Evolutionary conservation across 202 grass and related monocot genomes (phyloP).

Genomic region (Elaeis oleifera): DNA sequence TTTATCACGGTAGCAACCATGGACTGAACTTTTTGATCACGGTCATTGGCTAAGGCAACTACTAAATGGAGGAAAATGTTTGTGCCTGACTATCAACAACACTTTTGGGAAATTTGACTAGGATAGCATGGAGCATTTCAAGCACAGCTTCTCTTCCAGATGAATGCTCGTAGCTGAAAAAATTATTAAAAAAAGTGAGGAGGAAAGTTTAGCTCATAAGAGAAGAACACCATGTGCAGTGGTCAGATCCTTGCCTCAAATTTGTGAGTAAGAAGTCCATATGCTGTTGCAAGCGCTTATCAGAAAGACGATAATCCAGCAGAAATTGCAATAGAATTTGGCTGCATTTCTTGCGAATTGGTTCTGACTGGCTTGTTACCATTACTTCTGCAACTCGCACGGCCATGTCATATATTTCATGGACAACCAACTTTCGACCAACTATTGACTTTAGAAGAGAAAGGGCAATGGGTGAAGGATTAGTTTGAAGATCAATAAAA

Average conservation of each 20-base stretch:
- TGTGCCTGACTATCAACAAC: slow-evolving; percentile 77
- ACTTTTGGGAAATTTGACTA: slow-evolving; percentile 86
- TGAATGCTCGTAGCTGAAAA: slow-evolving; percentile 72
- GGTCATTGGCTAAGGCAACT: slow-evolving; percentile 68
- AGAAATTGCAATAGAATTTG: slow-evolving; percentile 87
- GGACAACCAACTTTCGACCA: slow-evolving; percentile 61
- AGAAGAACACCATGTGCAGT: slow-evolving; percentile 9
- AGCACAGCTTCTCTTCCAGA: slow-evolving; percentile 90
- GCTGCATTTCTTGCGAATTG: slow-evolving; percentile 68
- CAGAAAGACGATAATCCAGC: slow-evolving; percentile 71
- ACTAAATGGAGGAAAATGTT: slow-evolving; percentile 81
- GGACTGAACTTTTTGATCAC: slow-evolving; percentile 51
- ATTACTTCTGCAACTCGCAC: slow-evolving; percentile 79
- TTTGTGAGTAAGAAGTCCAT: slow-evolving; percentile 89
- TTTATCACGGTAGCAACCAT: slow-evolving; percentile 62
- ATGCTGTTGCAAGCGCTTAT: slow-evolving; percentile 86
- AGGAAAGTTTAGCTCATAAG: slow-evolving; percentile 1
- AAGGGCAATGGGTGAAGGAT: slow-evolving; percentile 70
- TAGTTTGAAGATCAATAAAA: slow-evolving; percentile 89
- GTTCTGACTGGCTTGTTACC: slow-evolving; percentile 71
- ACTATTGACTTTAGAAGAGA: slow-evolving; percentile 88
- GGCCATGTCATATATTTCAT: slow-evolving; percentile 92
- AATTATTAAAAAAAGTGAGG: slow-evolving; percentile 16
- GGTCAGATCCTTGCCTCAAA: slow-evolving; percentile 50
- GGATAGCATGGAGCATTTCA: slow-evolving; percentile 83